Percentiles rank a stretch among this genome's conserved stretches.
Evolutionary conservation across 345 rosid genomes (phyloP).

Genomic region (Eutrema yunnanense): DNA sequence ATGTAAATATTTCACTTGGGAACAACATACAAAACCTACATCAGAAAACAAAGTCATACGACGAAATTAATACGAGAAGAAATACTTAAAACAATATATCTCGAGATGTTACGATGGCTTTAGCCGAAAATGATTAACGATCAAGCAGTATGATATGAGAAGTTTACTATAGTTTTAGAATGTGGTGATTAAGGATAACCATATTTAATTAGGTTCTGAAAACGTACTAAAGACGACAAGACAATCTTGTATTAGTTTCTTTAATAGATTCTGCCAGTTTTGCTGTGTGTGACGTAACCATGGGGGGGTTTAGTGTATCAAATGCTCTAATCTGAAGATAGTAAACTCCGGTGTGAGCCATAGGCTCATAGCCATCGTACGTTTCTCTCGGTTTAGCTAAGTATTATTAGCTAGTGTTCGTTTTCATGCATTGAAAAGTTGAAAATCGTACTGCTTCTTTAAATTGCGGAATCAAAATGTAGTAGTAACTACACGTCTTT

Average conservation of each 20-base stretch:
- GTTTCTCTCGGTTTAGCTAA: neutral
- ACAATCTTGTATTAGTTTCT: neutral
- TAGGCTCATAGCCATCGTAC: no score
- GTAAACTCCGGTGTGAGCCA: no score
- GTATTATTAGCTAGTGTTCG: neutral
- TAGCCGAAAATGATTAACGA: neutral
- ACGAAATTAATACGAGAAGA: neutral
- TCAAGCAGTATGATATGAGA: neutral
- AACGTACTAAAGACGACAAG: neutral
- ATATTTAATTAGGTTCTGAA: neutral
- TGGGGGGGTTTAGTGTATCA: neutral
- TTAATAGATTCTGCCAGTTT: neutral
- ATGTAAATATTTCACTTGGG: neutral
- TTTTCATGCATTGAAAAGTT: conserved; percentile 2
- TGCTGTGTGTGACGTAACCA: neutral
- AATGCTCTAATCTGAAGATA: neutral
- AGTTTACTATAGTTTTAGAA: neutral
- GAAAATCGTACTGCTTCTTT: neutral
- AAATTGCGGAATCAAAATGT: neutral
- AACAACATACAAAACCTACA: neutral
- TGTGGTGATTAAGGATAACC: neutral
- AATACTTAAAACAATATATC: neutral
- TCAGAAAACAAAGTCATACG: neutral
- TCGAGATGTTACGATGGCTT: neutral
- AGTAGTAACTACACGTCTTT: neutral